Conservation (phyloP, 2,329 filamentous ascomycete genomes). For the Trichophyton mentagrophytes region DNA sequence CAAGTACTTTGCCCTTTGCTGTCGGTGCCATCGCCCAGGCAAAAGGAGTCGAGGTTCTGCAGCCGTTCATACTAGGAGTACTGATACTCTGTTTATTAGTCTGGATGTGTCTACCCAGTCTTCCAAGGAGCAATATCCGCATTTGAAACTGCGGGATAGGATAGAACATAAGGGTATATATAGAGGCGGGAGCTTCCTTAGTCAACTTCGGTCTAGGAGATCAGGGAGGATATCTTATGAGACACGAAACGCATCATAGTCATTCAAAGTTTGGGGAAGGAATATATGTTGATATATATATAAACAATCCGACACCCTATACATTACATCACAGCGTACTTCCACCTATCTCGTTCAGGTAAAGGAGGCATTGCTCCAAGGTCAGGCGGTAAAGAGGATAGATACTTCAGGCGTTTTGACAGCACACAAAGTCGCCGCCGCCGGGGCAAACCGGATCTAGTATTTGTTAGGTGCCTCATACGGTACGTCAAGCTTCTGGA, state of each 20-base stretch:
- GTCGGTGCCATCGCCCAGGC: slow-evolving; percentile 40
- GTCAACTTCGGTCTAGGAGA: not conserved
- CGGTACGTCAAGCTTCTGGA: not conserved
- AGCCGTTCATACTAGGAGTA: slow-evolving; percentile 46
- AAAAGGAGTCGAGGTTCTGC: slow-evolving; percentile 46
- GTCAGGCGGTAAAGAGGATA: not conserved
- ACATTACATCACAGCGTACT: not conserved
- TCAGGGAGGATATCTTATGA: not conserved
- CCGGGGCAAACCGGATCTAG: not conserved
- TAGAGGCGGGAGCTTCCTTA: not conserved
- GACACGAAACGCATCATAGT: not conserved
- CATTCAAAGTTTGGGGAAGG: not conserved
- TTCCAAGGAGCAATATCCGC: slow-evolving; percentile 10
- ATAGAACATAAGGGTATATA: not conserved
- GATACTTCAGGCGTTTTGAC: not conserved
- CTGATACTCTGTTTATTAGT: slow-evolving; percentile 39
- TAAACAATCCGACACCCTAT: not conserved
- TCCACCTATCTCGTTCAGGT: not conserved
- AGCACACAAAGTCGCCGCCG: not conserved
- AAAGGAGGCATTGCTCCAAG: not conserved
- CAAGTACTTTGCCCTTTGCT: slow-evolving; percentile 35
- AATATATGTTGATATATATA: not conserved
- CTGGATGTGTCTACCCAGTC: slow-evolving; percentile 33
- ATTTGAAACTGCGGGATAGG: not conserved
- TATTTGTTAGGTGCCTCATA: not conserved